Base-by-base conservation (phyloP, 208 protist species). In the Acanthamoeba pearcei region DNA sequence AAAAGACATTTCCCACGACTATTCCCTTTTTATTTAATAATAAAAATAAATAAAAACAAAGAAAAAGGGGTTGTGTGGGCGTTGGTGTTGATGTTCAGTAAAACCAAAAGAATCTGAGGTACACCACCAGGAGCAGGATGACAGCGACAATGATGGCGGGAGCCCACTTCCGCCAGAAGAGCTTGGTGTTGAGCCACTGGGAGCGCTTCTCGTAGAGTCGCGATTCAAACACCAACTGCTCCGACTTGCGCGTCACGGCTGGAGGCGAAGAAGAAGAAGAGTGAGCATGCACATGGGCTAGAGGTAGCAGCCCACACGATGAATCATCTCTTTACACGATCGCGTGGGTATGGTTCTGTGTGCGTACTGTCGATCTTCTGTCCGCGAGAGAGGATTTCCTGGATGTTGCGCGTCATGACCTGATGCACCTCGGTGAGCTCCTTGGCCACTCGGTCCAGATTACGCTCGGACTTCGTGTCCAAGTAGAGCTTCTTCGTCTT, bases 321-420 rank as follows among this genome's bases (percentile, higher is more conserved):
- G 38, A 42, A 42, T 42, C 38, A 42, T 42, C 2, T 42, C 38
- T 2, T 0, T 2, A 42, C 51, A 19, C 74, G 38, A 10, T 53
- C n/a, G 22, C n/a, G 24, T 3, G 78, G 38, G 29, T 70, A 53
- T 57, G 74, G 53, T 15, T 80, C n/a, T 24, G 12, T 2, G 1
- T 32, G 10, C 96, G 27, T 95, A 98, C 97, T 95, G 55, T 97
- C 96, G 53, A 98, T 86, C 80, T 96, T 96, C 80, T 98, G 96
- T 17, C 97, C 97, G 51, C 97, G 82, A 3, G 95, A 95, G 46
- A 98, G 82, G 42, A 98, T 97, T 55, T 98, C 97, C 93, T 97
- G 95, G 62, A 98, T 97, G 95, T 98, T 98, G 53, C 97, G 95
- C 3, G 96, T 97, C 97, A 98, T 98, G 55, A 98, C 97, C n/a